Base-by-base conservation (phyloP, 768 basidiomycete genomes). In the Chalciporus chontae region DNA sequence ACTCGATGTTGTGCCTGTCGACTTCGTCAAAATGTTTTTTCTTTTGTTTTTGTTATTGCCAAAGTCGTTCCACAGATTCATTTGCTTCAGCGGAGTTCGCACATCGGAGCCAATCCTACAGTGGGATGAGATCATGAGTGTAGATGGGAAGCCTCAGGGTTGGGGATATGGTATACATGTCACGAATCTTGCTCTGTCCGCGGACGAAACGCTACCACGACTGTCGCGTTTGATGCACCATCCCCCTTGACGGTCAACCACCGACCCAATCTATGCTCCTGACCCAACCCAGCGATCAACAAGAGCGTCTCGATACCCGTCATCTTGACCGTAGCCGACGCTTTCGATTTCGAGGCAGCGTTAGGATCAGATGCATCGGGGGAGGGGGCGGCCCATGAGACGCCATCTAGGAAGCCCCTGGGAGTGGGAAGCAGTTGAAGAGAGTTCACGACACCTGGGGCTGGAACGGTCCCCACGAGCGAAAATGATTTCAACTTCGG, bases 191-290 rank as follows among this genome's bases (percentile, higher is more conserved):
- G 42, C 40, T 38, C 47, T 40, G 40, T 26, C 14, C 43, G 58
- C 24, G 77, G 77, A 53, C 73, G 70, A 55, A 87, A 71, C 17
- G 75, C 74, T 53, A 83, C 74, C 23, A 93, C 81, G 26, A 88
- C 59, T 2, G 87, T 78, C 7, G 85, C 81, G 68, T 95, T 96
- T 56, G 76, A 74, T 0, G 77, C 82, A 1, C 87, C 87, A 43
- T 74, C 73, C 26, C 83, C 84, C 64, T 87, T 89, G 50, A 89
- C 61, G 42, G 73, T 78, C 62, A 92, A 67, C 95, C 96, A 99
- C 54, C 96, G 76, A 2, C 96, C 95, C 31, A 95, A 66, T 50
- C 90, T 79, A 63, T 87, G 90, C 65, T 99, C 96, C 64, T 94
- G 89, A 2, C 88, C 90, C 15, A 92, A 64, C 9, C 86, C 90